Evolutionary conservation across 2,329 filamentous ascomycete genomes (phyloP).

Genomic region (Beauveria bassiana): DNA sequence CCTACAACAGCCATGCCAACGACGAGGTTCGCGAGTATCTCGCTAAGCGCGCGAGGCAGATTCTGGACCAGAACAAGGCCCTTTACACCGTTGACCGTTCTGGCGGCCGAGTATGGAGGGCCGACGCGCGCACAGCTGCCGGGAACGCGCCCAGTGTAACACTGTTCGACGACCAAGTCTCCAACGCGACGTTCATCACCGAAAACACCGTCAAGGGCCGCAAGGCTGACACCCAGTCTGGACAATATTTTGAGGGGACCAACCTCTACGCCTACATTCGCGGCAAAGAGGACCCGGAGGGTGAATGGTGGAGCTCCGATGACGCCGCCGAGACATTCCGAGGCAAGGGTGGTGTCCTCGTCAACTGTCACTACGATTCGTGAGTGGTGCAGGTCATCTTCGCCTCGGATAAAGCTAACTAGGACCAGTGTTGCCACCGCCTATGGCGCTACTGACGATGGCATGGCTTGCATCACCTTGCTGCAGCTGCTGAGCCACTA

Average conservation of each 20-base stretch:
- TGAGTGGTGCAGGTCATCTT: slow-evolving; percentile 22
- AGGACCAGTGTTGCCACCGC: slow-evolving; percentile 70
- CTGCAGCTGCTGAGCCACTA: slow-evolving; percentile 86
- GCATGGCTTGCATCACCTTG: slow-evolving; percentile 78
- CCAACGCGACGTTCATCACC: slow-evolving; percentile 64
- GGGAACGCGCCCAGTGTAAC: slow-evolving; percentile 38
- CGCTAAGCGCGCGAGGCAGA: slow-evolving; percentile 60
- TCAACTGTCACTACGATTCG: slow-evolving; percentile 91
- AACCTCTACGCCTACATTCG: slow-evolving; percentile 91
- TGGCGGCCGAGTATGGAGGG: slow-evolving; percentile 23
- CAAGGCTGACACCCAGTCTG: slow-evolving; percentile 26
- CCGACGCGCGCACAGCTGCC: background rate
- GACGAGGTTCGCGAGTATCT: slow-evolving; percentile 74
- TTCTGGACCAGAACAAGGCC: slow-evolving; percentile 55
- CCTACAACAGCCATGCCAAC: slow-evolving; percentile 80
- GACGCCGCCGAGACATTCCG: slow-evolving; percentile 36
- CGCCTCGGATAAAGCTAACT: slow-evolving; percentile 6
- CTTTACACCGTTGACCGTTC: slow-evolving; percentile 34
- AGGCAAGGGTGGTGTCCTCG: slow-evolving; percentile 69
- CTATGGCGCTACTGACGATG: slow-evolving; percentile 90
- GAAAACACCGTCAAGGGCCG: slow-evolving; percentile 15
- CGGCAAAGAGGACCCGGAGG: slow-evolving; percentile 64
- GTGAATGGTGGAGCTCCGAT: slow-evolving; percentile 61
- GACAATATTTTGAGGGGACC: slow-evolving; percentile 81
- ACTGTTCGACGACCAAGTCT: slow-evolving; percentile 69